Conservation (phyloP, 2,329 filamentous ascomycete genomes). For the Zymoseptoria brevis region DNA sequence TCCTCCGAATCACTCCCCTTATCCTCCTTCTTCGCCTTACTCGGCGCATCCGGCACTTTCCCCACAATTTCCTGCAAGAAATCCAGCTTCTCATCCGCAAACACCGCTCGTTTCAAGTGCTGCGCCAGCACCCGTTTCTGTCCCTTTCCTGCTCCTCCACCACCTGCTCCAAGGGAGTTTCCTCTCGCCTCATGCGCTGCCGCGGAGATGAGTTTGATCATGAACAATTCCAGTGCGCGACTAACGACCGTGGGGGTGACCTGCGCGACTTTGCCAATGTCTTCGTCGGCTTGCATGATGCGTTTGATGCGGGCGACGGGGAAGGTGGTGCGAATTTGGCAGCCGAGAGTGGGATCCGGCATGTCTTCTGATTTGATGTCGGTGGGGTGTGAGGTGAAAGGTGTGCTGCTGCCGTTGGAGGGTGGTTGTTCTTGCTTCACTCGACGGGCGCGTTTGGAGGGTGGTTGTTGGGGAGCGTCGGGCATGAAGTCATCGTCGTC, state of each 20-base stretch:
- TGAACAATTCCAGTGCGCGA: slow-evolving; percentile 87
- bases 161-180: slow-evolving; percentile 4
- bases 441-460: slow-evolving; percentile 15
- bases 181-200: slow-evolving; percentile 71
- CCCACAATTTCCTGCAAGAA: slow-evolving; percentile 85
- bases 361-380: slow-evolving; percentile 14
- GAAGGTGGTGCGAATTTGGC: slow-evolving; percentile 89
- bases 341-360: slow-evolving; percentile 34
- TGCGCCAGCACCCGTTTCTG: slow-evolving; percentile 83
- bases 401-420: slow-evolving; percentile 6
- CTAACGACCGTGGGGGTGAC: slow-evolving; percentile 91
- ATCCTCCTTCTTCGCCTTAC: slow-evolving; percentile 33
- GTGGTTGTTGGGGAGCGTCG: slow-evolving; percentile 13
- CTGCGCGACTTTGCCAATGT: slow-evolving; percentile 95
- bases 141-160: slow-evolving; percentile 17
- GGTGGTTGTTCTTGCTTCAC: slow-evolving; percentile 13
- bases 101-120: slow-evolving; percentile 86
- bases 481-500: slow-evolving; percentile 29
- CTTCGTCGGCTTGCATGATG: slow-evolving; percentile 98
- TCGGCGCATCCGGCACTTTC: slow-evolving; percentile 64
- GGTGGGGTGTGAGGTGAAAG: slow-evolving; percentile 8
- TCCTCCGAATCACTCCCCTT: slow-evolving; percentile 25
- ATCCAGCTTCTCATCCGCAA: slow-evolving; percentile 85
- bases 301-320: slow-evolving; percentile 95
- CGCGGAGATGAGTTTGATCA: slow-evolving; percentile 87